Percentiles rank a stretch among this genome's conserved stretches.
phyloP scores from a whole-genome alignment of 176 grass and related monocot species.

The barley (Hordeum vulgare) region DNA sequence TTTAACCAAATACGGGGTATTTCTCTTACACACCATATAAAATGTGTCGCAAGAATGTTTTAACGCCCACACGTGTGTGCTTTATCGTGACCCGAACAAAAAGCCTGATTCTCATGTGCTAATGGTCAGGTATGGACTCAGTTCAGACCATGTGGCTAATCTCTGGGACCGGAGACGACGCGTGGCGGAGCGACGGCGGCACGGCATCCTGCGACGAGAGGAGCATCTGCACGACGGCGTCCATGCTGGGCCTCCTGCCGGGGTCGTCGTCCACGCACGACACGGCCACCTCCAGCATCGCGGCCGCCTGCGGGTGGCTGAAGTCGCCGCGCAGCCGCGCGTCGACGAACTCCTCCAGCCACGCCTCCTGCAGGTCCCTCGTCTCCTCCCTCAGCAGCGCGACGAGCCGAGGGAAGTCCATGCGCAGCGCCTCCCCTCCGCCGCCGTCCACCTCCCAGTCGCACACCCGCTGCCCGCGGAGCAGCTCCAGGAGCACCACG shows the following conservation, averaged over 20 bases:
- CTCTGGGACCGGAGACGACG: not conserved
- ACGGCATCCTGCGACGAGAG: not conserved
- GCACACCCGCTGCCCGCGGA: conserved; percentile 33
- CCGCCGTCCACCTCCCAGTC: conserved; percentile 25
- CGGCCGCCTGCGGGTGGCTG: conserved; percentile 16
- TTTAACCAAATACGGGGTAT: too few species aligned
- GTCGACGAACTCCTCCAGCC: conserved; percentile 37
- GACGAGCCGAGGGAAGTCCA: conserved; percentile 12
- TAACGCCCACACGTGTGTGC: too few species aligned
- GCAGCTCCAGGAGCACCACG: conserved; percentile 37
- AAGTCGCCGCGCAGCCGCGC: conserved; percentile 30
- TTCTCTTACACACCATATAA: too few species aligned
- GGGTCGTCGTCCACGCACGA: conserved; percentile 47
- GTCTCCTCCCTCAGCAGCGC: conserved; percentile 27
- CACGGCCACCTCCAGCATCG: conserved; percentile 37
- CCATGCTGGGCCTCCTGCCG: conserved; percentile 44
- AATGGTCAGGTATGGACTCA: not conserved
- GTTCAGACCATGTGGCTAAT: not conserved
- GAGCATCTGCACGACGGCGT: conserved; percentile 25
- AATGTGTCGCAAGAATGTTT: too few species aligned
- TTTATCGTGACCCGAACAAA: too few species aligned
- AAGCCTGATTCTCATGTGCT: not conserved
- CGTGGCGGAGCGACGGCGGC: not conserved
- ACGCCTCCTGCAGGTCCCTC: not conserved
- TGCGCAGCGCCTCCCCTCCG: not conserved